Base-by-base conservation (phyloP, 2,329 filamentous ascomycete species). In the Sporothrix schenckii region DNA sequence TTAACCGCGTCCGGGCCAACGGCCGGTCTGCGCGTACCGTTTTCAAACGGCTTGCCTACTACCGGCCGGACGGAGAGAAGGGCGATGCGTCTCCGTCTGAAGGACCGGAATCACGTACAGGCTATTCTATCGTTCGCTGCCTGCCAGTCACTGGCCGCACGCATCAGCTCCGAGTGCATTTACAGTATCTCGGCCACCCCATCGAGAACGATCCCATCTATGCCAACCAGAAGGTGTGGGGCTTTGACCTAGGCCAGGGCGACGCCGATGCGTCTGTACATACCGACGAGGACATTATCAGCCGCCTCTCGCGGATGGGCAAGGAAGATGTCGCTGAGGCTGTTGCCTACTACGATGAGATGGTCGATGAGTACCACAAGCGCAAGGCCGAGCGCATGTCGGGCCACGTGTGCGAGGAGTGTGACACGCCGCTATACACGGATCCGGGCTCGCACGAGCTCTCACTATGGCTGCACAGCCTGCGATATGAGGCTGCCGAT, bases 201-300 rank as follows among this genome's bases (percentile, higher is more conserved):
- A 98, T 99, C 75, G 90, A 93, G 74, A 99, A 99, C 79, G 95
- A 99, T 77, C 95, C 95, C 9, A 98, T 99, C 75, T 99, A 99
- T 79, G 93, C 92, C 76, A 99, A 99, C 78, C 89, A 92, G 77
- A 89, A 89, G 70, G 95, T 99, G 13, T 99, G 97, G 84, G 95
- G 95, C 0, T 84, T 90, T 0, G 86, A 90, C 11, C 87, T 99
- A 0, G 95, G 92, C 19, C 87, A 81, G 69, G 83, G 86, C 69
- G 88, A 90, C 72, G 82, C 84, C 16, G 90, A 94, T 66, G 88
- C 87, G 3, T 84, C 85, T 24, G 86, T 86, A 34, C 90, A 93
- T 70, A 88, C 90, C 54, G 95, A 99, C 78, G 92, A 95, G 72
- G 93, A 97, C 77, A 91, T 99, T 75, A 94, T 99, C 78, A 89